Percentiles rank a stretch among this genome's conserved stretches.
Conservation (phyloP, 352 stramenopile genomes). For the Saprolegnia diclina region DNA sequence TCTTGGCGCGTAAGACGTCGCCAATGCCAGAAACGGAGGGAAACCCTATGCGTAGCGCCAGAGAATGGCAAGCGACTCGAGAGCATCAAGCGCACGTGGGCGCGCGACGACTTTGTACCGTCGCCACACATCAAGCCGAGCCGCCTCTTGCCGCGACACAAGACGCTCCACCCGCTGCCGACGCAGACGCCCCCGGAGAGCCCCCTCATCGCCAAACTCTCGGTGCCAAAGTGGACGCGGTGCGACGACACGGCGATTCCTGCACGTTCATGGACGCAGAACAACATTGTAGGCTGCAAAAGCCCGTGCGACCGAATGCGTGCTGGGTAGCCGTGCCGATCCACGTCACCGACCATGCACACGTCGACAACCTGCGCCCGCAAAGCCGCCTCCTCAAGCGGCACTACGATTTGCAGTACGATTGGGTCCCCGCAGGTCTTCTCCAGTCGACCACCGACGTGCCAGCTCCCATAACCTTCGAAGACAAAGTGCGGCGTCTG, state of each 20-base stretch:
- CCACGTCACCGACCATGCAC: neutral
- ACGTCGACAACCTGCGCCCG: neutral
- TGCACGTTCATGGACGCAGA: constrained; percentile 31
- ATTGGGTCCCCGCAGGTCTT: constrained; percentile 50
- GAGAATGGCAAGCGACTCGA: constrained; percentile 25
- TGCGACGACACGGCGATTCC: constrained; percentile 30
- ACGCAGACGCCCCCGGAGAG: constrained; percentile 32
- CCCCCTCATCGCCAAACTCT: constrained; percentile 30
- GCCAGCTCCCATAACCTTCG: constrained; percentile 20
- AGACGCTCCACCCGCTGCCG: constrained; percentile 39
- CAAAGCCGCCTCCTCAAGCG: constrained; percentile 25
- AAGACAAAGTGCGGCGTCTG: constrained; percentile 34
- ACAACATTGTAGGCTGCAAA: constrained; percentile 37
- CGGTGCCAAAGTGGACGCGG: constrained; percentile 35
- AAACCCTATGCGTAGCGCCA: neutral
- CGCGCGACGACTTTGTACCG: constrained; percentile 34
- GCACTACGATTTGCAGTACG: constrained; percentile 42
- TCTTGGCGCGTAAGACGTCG: neutral
- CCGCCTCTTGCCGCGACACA: neutral
- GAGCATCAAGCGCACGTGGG: constrained; percentile 32
- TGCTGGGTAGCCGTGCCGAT: constrained; percentile 60
- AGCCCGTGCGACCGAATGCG: constrained; percentile 47
- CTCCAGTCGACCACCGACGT: neutral
- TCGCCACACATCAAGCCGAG: constrained; percentile 17
- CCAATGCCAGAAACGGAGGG: too few relatives aligned